Evolutionary conservation across 345 rosid genomes (phyloP).

Genomic region (Eucalyptus marginata): DNA sequence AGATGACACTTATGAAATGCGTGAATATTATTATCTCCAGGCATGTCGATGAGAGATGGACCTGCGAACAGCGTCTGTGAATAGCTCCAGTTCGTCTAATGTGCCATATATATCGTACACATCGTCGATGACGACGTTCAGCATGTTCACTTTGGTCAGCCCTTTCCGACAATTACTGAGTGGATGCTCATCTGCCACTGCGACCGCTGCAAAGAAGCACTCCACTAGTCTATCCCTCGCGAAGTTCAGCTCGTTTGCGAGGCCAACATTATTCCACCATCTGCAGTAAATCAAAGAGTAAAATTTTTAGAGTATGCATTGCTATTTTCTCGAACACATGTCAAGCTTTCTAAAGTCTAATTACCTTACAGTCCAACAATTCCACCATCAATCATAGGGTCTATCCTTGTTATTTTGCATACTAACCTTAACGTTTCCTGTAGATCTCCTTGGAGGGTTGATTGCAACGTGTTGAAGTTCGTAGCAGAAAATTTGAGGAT

Average conservation of each 20-base stretch:
- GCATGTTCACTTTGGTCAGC: conserved; percentile 11
- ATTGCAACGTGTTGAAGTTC: conserved; percentile 28
- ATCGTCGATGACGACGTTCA: conserved; percentile 17
- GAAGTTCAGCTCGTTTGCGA: conserved; percentile 10
- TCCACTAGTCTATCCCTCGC: conserved; percentile 35
- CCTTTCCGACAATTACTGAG: conserved; percentile 4
- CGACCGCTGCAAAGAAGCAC: conserved; percentile 27
- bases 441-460: conserved; percentile 14
- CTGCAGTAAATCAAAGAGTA: not conserved
- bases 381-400: not conserved
- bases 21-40: not conserved
- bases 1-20: not conserved
- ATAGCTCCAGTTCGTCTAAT: conserved; percentile 15
- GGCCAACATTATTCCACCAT: conserved; percentile 22
- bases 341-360: not conserved
- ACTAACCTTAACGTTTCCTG: not conserved
- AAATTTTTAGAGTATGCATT: not conserved
- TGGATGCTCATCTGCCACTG: conserved; percentile 10
- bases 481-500: conserved; percentile 21
- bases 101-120: conserved; percentile 26
- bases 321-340: not conserved
- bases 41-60: not conserved
- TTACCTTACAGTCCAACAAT: not conserved
- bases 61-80: conserved; percentile 23
- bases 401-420: not conserved